These are phyloP conservation scores for Candida stauntonica DNA, from an alignment of 805 yeast species.

Conservation along the genomic window DNA sequence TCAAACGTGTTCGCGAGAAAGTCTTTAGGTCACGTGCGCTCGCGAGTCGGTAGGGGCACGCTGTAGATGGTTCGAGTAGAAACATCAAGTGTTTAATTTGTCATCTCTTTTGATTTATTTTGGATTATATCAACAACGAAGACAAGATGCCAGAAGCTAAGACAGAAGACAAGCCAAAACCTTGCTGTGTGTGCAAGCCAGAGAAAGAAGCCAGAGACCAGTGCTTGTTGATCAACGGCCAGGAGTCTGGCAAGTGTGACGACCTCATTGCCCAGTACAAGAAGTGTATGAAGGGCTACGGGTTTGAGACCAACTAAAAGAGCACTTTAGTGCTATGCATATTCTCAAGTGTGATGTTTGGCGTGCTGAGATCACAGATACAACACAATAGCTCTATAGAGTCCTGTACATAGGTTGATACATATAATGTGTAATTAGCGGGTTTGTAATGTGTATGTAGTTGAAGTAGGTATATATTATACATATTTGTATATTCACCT, in stretches of 20 bases:
- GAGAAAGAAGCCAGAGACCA: constrained; percentile 82
- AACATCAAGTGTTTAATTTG: too few relatives aligned
- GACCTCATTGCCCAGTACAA: constrained; percentile 70
- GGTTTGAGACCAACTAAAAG: constrained; percentile 48
- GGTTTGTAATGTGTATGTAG: too few relatives aligned
- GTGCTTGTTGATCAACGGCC: constrained; percentile 78
- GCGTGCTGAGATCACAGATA: too few relatives aligned
- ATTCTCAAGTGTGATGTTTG: too few relatives aligned
- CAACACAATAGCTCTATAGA: too few relatives aligned
- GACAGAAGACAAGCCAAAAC: constrained; percentile 62
- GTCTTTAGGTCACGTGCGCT: background rate
- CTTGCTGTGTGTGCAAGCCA: constrained; percentile 92
- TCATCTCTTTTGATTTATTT: background rate
- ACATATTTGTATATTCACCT: too few relatives aligned
- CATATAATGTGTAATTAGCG: too few relatives aligned
- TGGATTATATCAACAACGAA: constrained; percentile 13
- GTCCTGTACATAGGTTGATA: too few relatives aligned
- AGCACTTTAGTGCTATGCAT: too few relatives aligned
- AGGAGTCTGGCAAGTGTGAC: constrained; percentile 78
- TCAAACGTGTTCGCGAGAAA: background rate
- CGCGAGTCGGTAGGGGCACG: too few relatives aligned
- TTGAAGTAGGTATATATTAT: too few relatives aligned
- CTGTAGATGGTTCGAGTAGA: too few relatives aligned
- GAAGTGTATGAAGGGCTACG: constrained; percentile 87
- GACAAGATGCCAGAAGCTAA: constrained; percentile 17